These are phyloP conservation scores for Tulasnella calospora DNA, from an alignment of 768 basidiomycete species.

Conservation along the genomic window DNA sequence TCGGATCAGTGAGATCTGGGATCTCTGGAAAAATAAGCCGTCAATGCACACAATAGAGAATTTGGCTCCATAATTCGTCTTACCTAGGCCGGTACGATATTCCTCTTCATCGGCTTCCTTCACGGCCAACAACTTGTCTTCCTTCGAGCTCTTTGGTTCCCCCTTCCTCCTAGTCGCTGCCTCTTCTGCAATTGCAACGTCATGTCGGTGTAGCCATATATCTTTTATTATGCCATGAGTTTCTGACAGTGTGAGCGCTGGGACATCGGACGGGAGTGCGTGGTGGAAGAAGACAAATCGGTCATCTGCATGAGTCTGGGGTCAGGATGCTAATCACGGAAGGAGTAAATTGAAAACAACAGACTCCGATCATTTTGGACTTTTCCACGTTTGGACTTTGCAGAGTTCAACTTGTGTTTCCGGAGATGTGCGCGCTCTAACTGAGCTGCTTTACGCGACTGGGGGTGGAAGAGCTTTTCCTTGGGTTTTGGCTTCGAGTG, in stretches of 20 bases:
- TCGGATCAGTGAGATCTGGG: conserved; percentile 68
- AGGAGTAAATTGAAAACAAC: not conserved
- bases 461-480: conserved; percentile 77
- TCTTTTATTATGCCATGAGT: conserved; percentile 61
- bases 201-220: conserved; percentile 69
- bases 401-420: conserved; percentile 59
- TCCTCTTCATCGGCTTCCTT: conserved; percentile 62
- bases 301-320: conserved; percentile 46
- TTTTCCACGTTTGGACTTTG: conserved; percentile 51
- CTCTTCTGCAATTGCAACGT: conserved; percentile 60
- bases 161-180: conserved; percentile 60
- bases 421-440: conserved; percentile 61
- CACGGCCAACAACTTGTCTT: conserved; percentile 63
- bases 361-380: conserved; percentile 54
- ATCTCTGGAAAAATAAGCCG: conserved; percentile 50
- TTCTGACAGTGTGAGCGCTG: conserved; percentile 55
- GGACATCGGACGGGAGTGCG: conserved; percentile 56
- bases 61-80: conserved; percentile 32
- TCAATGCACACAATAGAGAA: not conserved
- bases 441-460: conserved; percentile 78
- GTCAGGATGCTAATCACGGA: conserved; percentile 6
- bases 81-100: conserved; percentile 79
- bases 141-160: conserved; percentile 65
- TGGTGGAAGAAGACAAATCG: conserved; percentile 72
- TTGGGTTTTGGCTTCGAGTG: conserved; percentile 35